Evolutionary conservation across 2,329 filamentous ascomycete genomes (phyloP).

Genomic region (Fusarium setosum): DNA sequence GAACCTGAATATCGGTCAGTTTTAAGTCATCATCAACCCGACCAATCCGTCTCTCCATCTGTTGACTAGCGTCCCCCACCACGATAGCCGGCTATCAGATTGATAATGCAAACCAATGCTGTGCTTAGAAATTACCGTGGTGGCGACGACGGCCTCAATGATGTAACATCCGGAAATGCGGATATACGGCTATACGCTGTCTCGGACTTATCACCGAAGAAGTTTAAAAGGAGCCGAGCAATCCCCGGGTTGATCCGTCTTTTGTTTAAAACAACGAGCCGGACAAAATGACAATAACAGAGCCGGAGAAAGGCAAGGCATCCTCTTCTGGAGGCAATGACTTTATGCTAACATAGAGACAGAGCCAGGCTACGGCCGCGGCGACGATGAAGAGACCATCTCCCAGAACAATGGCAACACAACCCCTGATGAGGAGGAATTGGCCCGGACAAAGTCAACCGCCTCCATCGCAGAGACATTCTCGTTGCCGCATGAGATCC

Average conservation of each 20-base stretch:
- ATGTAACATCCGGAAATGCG: not conserved
- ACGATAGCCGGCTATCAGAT: too few species aligned
- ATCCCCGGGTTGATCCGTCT: not conserved
- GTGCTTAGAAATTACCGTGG: not conserved
- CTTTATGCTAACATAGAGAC: not conserved
- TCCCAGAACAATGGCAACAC: constrained; percentile 25
- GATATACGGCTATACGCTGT: not conserved
- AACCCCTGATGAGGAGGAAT: constrained; percentile 28
- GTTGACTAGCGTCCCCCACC: too few species aligned
- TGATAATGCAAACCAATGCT: too few species aligned
- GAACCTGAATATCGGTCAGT: too few species aligned
- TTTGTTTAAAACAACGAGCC: not conserved
- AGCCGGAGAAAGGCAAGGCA: constrained; percentile 16
- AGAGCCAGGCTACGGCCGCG: constrained; percentile 17
- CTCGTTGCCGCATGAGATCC: constrained; percentile 24
- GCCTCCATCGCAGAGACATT: constrained; percentile 38
- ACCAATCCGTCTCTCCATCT: too few species aligned
- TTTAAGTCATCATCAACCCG: too few species aligned
- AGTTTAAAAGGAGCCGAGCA: not conserved
- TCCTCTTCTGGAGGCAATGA: accelerated
- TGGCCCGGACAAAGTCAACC: constrained; percentile 33
- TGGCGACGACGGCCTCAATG: not conserved
- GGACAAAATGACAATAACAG: constrained; percentile 3
- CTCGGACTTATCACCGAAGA: not conserved
- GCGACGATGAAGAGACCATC: constrained; percentile 13